Conservation (phyloP, 2,329 filamentous ascomycete species). For the Xylariaceae sp. region DNA sequence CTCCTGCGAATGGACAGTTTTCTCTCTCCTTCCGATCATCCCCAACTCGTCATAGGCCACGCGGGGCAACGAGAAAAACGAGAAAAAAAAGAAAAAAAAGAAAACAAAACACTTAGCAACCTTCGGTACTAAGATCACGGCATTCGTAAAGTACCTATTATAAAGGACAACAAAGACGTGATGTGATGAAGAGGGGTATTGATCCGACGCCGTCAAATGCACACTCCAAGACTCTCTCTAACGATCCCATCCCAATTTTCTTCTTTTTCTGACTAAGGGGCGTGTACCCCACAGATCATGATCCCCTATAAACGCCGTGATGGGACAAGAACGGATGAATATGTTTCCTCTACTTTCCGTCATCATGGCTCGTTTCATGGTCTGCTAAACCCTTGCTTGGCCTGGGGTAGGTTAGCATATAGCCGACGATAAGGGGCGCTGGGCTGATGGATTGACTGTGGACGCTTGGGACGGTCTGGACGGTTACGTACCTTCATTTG, state of each 20-base stretch:
- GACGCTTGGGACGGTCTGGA: background rate
- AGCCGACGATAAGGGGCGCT: background rate
- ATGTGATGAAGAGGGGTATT: slow-evolving; percentile 21
- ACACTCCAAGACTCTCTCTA: slow-evolving; percentile 20
- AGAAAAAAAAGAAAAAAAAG: no score
- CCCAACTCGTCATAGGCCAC: no score
- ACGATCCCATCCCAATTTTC: slow-evolving; percentile 4
- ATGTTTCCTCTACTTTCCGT: background rate
- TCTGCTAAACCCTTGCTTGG: slow-evolving; percentile 46
- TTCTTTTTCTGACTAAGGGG: background rate
- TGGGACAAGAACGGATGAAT: slow-evolving; percentile 3
- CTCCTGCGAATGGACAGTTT: no score
- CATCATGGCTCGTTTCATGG: slow-evolving; percentile 27
- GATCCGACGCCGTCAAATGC: slow-evolving; percentile 30
- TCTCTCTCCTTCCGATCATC: no score
- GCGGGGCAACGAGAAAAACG: no score
- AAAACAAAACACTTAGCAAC: no score
- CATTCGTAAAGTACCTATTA: no score
- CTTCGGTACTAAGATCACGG: no score
- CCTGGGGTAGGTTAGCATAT: slow-evolving; percentile 32
- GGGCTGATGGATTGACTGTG: background rate
- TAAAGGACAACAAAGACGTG: no score
- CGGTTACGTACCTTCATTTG: slow-evolving; percentile 73
- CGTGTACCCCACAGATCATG: slow-evolving; percentile 1
- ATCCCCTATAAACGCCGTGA: slow-evolving; percentile 18